These are phyloP conservation scores for Aspergillus sparsus DNA, from an alignment of 495 filamentous ascomycete genomes.

Conservation along the genomic window DNA sequence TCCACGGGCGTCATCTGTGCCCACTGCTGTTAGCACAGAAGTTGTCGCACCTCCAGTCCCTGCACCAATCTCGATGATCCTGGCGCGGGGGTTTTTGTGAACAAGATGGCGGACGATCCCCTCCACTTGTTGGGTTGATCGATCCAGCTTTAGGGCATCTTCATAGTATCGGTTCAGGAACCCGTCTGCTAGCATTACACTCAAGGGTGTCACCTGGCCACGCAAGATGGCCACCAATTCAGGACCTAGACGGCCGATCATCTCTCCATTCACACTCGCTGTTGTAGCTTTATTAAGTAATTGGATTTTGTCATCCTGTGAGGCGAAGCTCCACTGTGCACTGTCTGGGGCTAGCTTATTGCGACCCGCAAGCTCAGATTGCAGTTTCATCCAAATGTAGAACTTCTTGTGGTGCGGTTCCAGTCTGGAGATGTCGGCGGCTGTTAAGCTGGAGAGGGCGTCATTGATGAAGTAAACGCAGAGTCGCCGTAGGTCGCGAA, in stretches of 20 bases:
- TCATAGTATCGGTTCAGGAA: conserved; percentile 8
- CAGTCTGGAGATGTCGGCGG: background rate
- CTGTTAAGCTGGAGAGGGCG: background rate
- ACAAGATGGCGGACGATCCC: background rate
- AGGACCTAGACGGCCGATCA: conserved; percentile 10
- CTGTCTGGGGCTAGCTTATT: background rate
- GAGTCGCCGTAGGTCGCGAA: background rate
- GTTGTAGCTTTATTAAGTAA: background rate
- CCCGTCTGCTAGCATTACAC: background rate
- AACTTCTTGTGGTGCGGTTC: background rate
- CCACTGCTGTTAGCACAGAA: background rate
- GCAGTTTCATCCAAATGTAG: background rate
- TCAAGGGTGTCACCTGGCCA: background rate
- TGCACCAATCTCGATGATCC: conserved; percentile 9
- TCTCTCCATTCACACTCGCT: background rate
- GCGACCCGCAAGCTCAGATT: background rate
- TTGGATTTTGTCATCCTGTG: background rate
- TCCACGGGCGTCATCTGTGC: background rate
- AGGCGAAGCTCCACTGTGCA: background rate
- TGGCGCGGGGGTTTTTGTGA: conserved; percentile 15
- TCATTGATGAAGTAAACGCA: background rate
- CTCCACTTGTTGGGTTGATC: background rate
- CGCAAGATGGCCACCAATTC: conserved; percentile 10
- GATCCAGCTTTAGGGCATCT: background rate
- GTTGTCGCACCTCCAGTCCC: conserved; percentile 21